Percentiles rank a stretch among this genome's conserved stretches.
phyloP scores from a whole-genome alignment of 495 filamentous ascomycete species.

The Thermochaetoides thermophila region DNA sequence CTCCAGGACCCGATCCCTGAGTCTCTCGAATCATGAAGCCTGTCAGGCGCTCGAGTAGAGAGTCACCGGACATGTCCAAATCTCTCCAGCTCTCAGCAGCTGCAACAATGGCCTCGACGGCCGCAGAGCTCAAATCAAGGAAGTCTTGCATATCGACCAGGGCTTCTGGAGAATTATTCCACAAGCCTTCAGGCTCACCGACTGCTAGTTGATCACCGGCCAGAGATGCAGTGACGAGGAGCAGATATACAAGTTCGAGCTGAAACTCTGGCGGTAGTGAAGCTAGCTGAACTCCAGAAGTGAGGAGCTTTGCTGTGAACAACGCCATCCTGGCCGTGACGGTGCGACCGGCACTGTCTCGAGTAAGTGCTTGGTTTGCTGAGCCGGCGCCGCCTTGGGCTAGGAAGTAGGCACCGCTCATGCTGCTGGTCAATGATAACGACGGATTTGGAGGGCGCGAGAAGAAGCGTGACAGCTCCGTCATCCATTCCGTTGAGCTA shows the following conservation, averaged over 20 bases:
- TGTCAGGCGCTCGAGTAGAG: constrained; percentile 21
- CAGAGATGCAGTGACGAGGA: constrained; percentile 26
- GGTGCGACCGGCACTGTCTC: constrained; percentile 56
- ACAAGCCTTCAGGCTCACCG: constrained; percentile 19
- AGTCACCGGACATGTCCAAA: constrained; percentile 10
- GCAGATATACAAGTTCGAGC: constrained; percentile 25
- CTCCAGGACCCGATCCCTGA: constrained; percentile 15
- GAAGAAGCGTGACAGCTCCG: constrained; percentile 43
- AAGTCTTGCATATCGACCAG: constrained; percentile 48
- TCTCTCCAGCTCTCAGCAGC: constrained; percentile 18
- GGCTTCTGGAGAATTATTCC: constrained; percentile 27
- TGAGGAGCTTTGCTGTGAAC: constrained; percentile 46
- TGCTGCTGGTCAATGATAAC: constrained; percentile 52
- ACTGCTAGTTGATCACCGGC: constrained; percentile 31
- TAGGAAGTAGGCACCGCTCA: constrained; percentile 58
- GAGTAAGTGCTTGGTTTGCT: constrained; percentile 13
- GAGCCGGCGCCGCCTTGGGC: constrained; percentile 23
- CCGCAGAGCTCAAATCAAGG: constrained; percentile 38
- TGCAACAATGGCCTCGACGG: constrained; percentile 36
- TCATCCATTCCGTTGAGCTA: constrained; percentile 25
- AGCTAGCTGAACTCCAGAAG: constrained; percentile 15
- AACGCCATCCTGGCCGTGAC: constrained; percentile 56
- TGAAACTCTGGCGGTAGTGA: constrained; percentile 17
- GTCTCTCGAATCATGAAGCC: constrained; percentile 22
- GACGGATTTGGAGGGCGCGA: constrained; percentile 41